Evolutionary conservation across 202 grass and related monocot genomes (phyloP), one percentile per base, ranked within the genome.

Genomic region (Schoenoplectus tabernaemontani): DNA sequence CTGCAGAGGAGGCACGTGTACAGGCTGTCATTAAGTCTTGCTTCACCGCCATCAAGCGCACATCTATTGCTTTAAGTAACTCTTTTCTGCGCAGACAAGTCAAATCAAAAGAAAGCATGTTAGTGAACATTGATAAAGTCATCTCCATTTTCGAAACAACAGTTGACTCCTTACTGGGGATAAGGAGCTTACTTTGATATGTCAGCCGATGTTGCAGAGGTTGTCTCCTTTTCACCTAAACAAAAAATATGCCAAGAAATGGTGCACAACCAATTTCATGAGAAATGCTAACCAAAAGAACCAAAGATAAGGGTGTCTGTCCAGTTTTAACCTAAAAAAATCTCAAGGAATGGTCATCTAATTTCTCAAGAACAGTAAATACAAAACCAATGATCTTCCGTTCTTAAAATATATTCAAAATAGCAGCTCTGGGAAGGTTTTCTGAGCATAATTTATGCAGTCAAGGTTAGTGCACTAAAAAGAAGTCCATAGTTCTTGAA

Each of bases 21-120:
- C 90, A 99, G 80, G 96, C 87, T 54, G 85, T 89, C 34, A 77
- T 83, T 42, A 99, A 84, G 60, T 99, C 92, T 88, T 99, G 96
- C 79, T 99, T 91, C 68, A 99, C 84, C 79, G 90, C 84, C 61
- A 77, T 86, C 58, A 99, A 83, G 37, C 96, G 90, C 81, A 99
- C 83, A 85, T 99, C 96, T 69, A 99, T 99, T 4, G 96, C 92
- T 83, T 81, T 89, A 76, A 93, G 92, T 85, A 99, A 88, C 68
- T 99, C 96, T 77, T 89, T 93, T 79, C 96, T 99, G 85, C 22
- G 13, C 46, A 66, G 51, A 64, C 37, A 76, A 81, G 68, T 51
- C 17, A 83, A 15, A 66, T 72, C 59, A 32, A 37, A 33, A 80
- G 51, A 82, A 72, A 71, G 19, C 46, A 57, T 79, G 34, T 32